Evolutionary conservation across 495 filamentous ascomycete species (phyloP), one percentile per base, ranked within the genome.

Genomic region (Neurospora hispaniola): DNA sequence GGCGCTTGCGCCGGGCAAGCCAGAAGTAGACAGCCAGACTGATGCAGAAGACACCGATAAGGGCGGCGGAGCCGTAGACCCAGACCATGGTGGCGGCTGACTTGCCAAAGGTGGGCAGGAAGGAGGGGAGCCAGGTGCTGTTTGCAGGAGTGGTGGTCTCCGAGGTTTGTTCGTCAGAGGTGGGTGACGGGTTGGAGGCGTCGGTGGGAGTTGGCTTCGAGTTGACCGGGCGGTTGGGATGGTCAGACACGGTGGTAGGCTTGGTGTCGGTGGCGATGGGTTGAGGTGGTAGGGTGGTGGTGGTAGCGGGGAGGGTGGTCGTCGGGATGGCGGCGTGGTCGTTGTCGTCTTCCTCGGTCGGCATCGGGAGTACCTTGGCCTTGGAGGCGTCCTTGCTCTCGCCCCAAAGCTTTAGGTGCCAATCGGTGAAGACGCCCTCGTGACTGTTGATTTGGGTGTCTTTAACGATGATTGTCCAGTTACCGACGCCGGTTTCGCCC

Each of bases 401-500:
- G 73, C 96, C 96, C 94, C 94, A 99, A 31, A 99, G 87, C 75
- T 92, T 96, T 46, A 99, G 86, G 75, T 93, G 91, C 95, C 95
- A 99, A 81, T 99, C 94, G 62, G 88, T 86, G 77, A 98, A 96
- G 20, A 85, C 90, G 69, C 96, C 96, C 7, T 81, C 87, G 78
- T 90, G 77, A 8, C 91, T 86, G 79, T 99, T 98, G 46, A 91
- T 89, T 11, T 87, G 80, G 27, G 91, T 91, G 79, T 99, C 96
- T 79, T 94, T 96, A 73, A 98, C 91, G 42, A 97, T 84, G 72
- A 99, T 87, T 2, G 91, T 94, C 96, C 96, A 99, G 27, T 86
- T 92, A 23, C 96, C 96, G 73, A 93, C 80, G 62, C 94, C 93
- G 68, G 89, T 87, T 83, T 98, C 96, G 69, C 95, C 96, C 93